Conservation (phyloP, 1,284 basidiomycete species). For the Hemileia vastatrix region DNA sequence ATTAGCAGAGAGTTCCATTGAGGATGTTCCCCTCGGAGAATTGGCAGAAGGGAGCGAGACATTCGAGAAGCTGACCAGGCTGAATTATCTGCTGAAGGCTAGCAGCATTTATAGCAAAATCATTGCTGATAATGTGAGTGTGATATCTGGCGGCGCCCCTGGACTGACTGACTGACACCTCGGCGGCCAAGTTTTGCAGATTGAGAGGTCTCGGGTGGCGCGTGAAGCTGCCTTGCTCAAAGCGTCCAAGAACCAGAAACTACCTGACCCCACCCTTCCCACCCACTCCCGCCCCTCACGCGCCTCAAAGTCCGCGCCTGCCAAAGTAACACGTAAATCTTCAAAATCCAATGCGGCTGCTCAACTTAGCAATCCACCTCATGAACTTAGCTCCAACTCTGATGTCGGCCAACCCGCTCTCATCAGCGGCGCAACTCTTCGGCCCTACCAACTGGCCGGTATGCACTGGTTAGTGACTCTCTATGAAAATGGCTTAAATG, state of each 20-base stretch:
- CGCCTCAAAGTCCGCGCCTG: not conserved
- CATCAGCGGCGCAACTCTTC: slow-evolving; percentile 72
- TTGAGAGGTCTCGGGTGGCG: slow-evolving; percentile 11
- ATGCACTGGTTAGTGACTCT: slow-evolving; percentile 92
- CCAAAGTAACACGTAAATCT: not conserved
- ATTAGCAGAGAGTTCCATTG: too few relatives aligned
- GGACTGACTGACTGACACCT: too few relatives aligned
- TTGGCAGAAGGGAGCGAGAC: slow-evolving; percentile 12
- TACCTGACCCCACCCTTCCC: not conserved
- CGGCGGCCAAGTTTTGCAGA: not conserved
- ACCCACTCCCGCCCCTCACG: not conserved
- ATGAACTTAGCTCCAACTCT: not conserved
- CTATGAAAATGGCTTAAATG: slow-evolving; percentile 87
- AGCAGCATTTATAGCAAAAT: slow-evolving; percentile 22
- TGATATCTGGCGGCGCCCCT: too few relatives aligned
- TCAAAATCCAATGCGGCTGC: slow-evolving; percentile 7
- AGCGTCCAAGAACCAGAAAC: slow-evolving; percentile 2
- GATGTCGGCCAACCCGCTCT: slow-evolving; percentile 59
- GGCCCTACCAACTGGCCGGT: slow-evolving; percentile 86
- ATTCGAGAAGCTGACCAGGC: slow-evolving; percentile 10
- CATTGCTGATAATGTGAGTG: slow-evolving; percentile 18
- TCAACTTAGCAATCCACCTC: not conserved
- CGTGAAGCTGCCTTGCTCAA: slow-evolving; percentile 14
- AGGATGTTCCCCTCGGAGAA: not conserved
- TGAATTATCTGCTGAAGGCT: slow-evolving; percentile 20